Evolutionary conservation across 2,329 filamentous ascomycete species (phyloP), one percentile per base, ranked within the genome.

Genomic region (Aphanoascus verrucosus): DNA sequence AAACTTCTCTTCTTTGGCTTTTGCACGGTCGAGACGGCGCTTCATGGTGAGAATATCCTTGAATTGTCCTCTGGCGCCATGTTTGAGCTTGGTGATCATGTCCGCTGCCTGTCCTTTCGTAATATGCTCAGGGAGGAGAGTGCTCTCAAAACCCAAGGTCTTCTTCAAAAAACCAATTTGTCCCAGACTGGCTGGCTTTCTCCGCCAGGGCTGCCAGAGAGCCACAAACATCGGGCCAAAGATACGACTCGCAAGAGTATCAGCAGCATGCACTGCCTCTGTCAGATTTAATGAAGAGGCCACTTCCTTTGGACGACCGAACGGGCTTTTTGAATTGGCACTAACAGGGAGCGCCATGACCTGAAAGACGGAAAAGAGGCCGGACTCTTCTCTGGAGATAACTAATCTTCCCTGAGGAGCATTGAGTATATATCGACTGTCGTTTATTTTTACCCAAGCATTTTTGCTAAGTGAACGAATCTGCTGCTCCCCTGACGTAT

Each of bases 11-110:
- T 55, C 53, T 55, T 67, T 63, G 51, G 70, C 66, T 38, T 67
- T 64, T 55, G 68, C 64, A 52, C 67, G 67, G 42, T 66, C 57
- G 37, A 65, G 70, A 49, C 76, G 77, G 42, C 74, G 77, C 64
- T 77, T 81, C 52, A 76, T 71, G 72, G 72, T 62, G 77, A 74
- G 46, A 79, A 69, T 34, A 63, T 74, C 19, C 74, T 71, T 64
- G 79, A 88, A 70, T 72, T 79, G 56, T 69, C 85, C 65, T 74
- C 78, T 73, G 1, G 86, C 86, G 0, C 90, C 90, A 64, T 91
- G 85, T 67, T 84, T 90, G 55, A 95, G 66, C 67, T 93, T 93
- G 14, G 87, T 94, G 59, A 96, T 94, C 86, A 94, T 91, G 64
- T 95, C 89, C 1, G 77, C 78, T 4, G 88, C 89, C 63, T 80